phyloP scores from a whole-genome alignment of 352 stramenopile genomes.

The Pythium apleroticum region DNA sequence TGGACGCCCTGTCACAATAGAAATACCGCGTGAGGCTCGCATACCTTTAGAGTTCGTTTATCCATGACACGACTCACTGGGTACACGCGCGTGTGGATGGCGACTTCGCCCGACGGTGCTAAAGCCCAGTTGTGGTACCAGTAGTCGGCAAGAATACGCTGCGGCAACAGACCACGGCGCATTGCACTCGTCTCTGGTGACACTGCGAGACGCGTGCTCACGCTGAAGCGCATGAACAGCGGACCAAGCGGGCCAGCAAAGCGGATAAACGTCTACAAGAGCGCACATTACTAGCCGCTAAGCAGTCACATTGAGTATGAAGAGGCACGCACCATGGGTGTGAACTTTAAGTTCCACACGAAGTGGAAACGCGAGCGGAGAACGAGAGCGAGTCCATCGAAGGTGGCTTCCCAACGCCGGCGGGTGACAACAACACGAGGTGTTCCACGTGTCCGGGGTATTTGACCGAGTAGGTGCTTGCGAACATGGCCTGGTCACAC shows the following conservation, averaged over 20 bases:
- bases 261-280: slow-evolving; percentile 36
- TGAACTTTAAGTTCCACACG: slow-evolving; percentile 42
- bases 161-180: slow-evolving; percentile 37
- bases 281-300: too few species aligned
- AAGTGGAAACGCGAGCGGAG: slow-evolving; percentile 38
- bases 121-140: slow-evolving; percentile 76
- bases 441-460: slow-evolving; percentile 46
- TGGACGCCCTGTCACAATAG: slow-evolving; percentile 29
- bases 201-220: slow-evolving; percentile 34
- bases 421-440: slow-evolving; percentile 55
- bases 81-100: slow-evolving; percentile 59
- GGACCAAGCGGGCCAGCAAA: slow-evolving; percentile 51
- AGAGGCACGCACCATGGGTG: slow-evolving; percentile 56
- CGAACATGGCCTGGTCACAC: slow-evolving; percentile 46
- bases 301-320: too few species aligned
- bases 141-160: slow-evolving; percentile 41
- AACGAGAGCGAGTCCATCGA: slow-evolving; percentile 27
- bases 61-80: too few species aligned
- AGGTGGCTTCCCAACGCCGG: slow-evolving; percentile 47
- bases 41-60: too few species aligned
- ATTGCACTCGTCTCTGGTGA: slow-evolving; percentile 63
- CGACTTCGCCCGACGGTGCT: slow-evolving; percentile 53
- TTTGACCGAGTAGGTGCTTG: slow-evolving; percentile 45
- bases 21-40: neutral
- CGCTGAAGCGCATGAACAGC: slow-evolving; percentile 40